Base-by-base conservation (phyloP, 495 filamentous ascomycete genomes). In the Annulohypoxylon bovei region DNA sequence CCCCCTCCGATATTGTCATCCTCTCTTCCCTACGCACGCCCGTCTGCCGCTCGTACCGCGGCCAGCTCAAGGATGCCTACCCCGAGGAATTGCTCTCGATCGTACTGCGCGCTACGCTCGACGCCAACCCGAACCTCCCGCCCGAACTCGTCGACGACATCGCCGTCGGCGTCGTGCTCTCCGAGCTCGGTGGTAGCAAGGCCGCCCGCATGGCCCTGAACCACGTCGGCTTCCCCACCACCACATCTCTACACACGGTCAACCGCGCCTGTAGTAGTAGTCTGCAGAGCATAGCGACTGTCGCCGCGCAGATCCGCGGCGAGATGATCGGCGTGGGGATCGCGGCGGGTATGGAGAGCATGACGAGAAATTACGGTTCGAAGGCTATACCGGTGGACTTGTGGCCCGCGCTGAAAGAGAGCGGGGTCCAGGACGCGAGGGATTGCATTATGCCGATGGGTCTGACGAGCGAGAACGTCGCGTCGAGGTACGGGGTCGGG, bases 371-470 rank as follows among this genome's bases (percentile, higher is more conserved):
- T 78, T 97, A 97, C 79, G 93, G 90, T 6, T 87, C 83, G 0
- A 82, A 88, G 58, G 94, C 94, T 6, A 95, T 98, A 59, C 94
- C 94, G 0, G 89, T 87, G 2, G 87, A 92, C 42, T 77, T 92
- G n/a, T 97, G 93, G 90, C 87, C 89, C 1, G 90, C 86, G 47
- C 78, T 97, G 62, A 88, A 82, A 71, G 85, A 91, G 2, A 88
- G 83, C 1, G 75, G 76, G 6, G 88, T 87, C 6, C 83, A 91
- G 77, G 91, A 95, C 61, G 90, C 92, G 6, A 76, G 85, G 39
- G 94, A 97, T 75, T 97, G 94, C 73, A 89, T 97, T 73, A 95
- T 96, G 94, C 88, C 88, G 60, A 98, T 98, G 94, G 94, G 94
- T 0, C 74, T 95, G 44, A 98, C 94, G n/a, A 88, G 88, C 23